Evolutionary conservation across 306 rosid genomes (phyloP), one percentile per base, ranked within the genome.

Genomic region (Cicer yamashitae): DNA sequence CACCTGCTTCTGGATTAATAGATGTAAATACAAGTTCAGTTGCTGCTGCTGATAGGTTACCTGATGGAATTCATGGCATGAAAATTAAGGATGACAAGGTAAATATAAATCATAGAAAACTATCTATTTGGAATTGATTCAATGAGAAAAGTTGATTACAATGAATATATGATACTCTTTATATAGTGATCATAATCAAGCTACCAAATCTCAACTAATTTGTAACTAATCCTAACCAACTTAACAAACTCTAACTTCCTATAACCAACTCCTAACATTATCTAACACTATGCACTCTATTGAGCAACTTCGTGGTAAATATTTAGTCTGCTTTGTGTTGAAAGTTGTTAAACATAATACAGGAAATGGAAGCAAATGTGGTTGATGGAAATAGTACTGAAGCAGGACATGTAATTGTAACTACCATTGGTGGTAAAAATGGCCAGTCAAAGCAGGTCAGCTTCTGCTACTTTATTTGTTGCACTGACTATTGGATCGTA

Each of bases 361-460:
- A 92, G 97, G 97, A 90, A 81, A 80, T 92, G 78, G 97, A 85
- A 82, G 73, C 87, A 63, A 69, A 85, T 30, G 66, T 88, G 38
- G 87, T 92, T n/a, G 84, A 93, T 84, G 97, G 98, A 51, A 89
- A 87, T 52, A 93, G 93, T 59, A 84, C 96, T 5, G 96, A 93
- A 79, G 70, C 96, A 6, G 97, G 98, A 53, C 97, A 93, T 79
- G 84, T 91, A 81, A 93, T 93, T 78, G 97, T 91, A 39, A 93
- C 96, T 38, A 89, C 97, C 4, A 91, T 93, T 70, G 96, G 98
- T 60, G 97, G 98, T 60, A 89, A 87, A 79, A 91, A 88, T 84
- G 98, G 93, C 79, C 93, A 84, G 51, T 89, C 96, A 34, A 91
- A 91, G 74, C 97, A 93, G 92, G 98, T 93, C 22, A 8, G 44